Evolutionary conservation across 441 rosid genomes (phyloP), one percentile per base, ranked within the genome.

Genomic region (Dalechampia spathulata): DNA sequence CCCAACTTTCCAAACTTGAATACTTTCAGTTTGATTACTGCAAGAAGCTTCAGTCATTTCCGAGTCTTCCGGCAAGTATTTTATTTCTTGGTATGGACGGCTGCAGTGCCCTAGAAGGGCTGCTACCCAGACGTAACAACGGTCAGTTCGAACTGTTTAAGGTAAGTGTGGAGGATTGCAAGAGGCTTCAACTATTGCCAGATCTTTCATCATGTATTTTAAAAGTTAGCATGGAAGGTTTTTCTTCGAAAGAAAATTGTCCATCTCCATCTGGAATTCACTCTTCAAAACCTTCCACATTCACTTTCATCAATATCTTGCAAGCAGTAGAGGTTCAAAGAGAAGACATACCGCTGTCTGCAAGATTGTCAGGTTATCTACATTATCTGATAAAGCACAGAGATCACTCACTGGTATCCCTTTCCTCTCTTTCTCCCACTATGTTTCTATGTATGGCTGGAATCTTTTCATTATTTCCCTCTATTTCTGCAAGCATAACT

Each of bases 141-240:
- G 62, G 49, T 34, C 85, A 79, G 15, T 50, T 64, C 23, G 63
- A 58, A 34, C 68, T 79, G 11, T 19, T 6, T 25, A 14, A 10
- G 37, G 74, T 81, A 37, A 1, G 37, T 1, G 25, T 84, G 44
- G 64, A 58, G 6, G 40, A 55, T 32, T 78, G 81, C 42, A 62
- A 22, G 58, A 65, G 64, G 60, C 83, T 81, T 27, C 64, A 61
- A 54, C 69, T 73, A 40, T 49, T 77, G 57, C 81, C 82, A 0
- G 73, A 71, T 30, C 77, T 81, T 67, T 77, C 70, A 27, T 61
- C 65, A 21, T 6, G 38, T 46, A 57, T 62, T 21, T 7, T 46
- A 40, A 40, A 57, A 5, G 23, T 78, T 44, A 63, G 46, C 42
- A 57, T 67, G 30, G 60, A 71, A 12, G 54, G 66, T 49, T 77